Base-by-base conservation (phyloP, 2,329 filamentous ascomycete genomes). In the Tolypocladium capitatum region DNA sequence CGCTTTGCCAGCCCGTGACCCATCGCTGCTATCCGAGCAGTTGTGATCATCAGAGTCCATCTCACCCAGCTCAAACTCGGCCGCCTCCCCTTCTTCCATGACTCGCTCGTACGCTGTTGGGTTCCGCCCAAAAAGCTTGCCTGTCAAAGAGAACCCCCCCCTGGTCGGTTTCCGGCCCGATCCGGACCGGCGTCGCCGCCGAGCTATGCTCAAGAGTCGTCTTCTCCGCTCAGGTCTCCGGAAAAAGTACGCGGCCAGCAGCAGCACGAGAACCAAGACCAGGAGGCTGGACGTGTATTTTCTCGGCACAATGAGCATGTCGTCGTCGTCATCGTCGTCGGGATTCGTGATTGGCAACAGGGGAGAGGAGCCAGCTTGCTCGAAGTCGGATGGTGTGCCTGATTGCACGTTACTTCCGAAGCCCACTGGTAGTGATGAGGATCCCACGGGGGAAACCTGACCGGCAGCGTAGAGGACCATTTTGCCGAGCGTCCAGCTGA, bases 401-500 rank as follows among this genome's bases (percentile, higher is more conserved):
- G 72, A 72, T 35, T 71, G 70, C n/a, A 75, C 70, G 59, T 98
- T 98, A 66, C 82, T 88, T 49, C 92, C 92, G 60, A 97, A 97
- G 0, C 92, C 92, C 10, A 98, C 92, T 0, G 90, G 87, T 2
- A 90, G 69, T 2, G 60, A 55, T 1, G 63, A 69, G 2, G 71
- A 73, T 21, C 30, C 35, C 7, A 73, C 67, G 0, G 86, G 76
- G 1, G 86, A 83, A 6, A 98, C 75, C 62, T 96, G 88, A 4
- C 88, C 92, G 0, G 91, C 83, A 5, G 92, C 92, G 57, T 97
- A 97, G 5, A 98, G 76, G 7, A 98, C 79, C 76, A 97, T 96
- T 62, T 96, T 95, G 1, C 92, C 92, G 5, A 98, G 70, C 0
- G 92, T 97, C 92, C 92, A 98, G 69, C 87, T 94, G 18, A 98